These are phyloP conservation scores for Auricularia heimuer DNA, from an alignment of 768 basidiomycete species.

Conservation along the genomic window DNA sequence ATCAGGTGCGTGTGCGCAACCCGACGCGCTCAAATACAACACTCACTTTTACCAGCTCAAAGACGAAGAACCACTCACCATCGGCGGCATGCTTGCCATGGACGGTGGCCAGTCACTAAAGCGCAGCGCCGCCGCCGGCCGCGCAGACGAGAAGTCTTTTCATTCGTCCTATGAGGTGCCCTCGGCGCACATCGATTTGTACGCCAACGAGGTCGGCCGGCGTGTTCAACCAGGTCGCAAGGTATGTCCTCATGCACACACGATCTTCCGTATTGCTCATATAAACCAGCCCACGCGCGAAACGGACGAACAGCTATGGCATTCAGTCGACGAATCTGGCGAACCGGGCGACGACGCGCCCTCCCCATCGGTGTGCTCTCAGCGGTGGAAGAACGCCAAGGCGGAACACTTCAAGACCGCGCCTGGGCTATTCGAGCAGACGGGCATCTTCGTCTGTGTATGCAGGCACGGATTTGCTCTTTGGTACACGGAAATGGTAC, in stretches of 20 bases:
- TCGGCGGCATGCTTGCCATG: not conserved
- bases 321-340: not conserved
- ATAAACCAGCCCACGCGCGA: not conserved
- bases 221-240: not conserved
- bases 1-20: not conserved
- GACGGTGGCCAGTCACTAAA: not conserved
- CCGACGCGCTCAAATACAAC: not conserved
- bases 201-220: not conserved
- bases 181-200: not conserved
- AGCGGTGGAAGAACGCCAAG: not conserved
- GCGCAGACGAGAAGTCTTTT: not conserved
- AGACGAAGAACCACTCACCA: not conserved
- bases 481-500: conserved; percentile 1
- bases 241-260: not conserved
- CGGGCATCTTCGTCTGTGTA: not conserved
- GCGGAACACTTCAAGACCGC: not conserved
- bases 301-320: not conserved
- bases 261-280: not conserved
- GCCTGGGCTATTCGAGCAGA: conserved; percentile 2
- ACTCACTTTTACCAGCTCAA: not conserved
- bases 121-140: not conserved
- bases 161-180: not conserved
- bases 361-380: not conserved
- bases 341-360: not conserved
- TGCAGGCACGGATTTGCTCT: conserved; percentile 2